Evolutionary conservation across 73 alveolate species (phyloP).

Genomic region (Tetrahymena borealis): DNA sequence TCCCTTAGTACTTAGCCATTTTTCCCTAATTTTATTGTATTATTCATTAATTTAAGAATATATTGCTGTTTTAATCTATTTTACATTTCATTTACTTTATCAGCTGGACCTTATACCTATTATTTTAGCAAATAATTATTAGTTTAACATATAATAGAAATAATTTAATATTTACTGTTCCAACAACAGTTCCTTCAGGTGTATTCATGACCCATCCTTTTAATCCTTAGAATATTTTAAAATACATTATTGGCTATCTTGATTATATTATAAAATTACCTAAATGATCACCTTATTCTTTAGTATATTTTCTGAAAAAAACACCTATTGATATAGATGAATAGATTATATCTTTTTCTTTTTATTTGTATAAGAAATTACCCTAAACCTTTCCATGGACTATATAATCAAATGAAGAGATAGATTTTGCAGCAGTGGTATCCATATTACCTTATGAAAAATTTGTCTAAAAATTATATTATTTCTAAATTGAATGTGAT

Average conservation of each 20-base stretch:
- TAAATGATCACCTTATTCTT: not conserved
- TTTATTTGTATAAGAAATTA: too few species aligned
- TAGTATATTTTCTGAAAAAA: not conserved
- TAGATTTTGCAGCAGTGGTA: not conserved
- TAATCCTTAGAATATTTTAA: not conserved
- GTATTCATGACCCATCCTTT: slow-evolving; percentile 1
- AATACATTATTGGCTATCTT: not conserved
- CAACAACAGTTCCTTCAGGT: not conserved
- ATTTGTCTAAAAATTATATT: not conserved
- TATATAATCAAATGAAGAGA: not conserved
- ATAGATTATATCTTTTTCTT: too few species aligned
- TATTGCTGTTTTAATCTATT: not conserved
- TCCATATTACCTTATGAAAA: not conserved
- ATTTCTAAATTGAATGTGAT: not conserved
- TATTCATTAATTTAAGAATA: not conserved
- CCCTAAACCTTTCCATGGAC: not conserved
- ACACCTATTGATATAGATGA: not conserved
- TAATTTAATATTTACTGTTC: not conserved
- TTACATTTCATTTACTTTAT: not conserved
- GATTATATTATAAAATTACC: not conserved
- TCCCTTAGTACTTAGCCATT: not conserved
- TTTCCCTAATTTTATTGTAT: not conserved
- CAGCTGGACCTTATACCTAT: not conserved
- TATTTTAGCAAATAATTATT: not conserved
- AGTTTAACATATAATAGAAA: not conserved